A percentile compares a stretch with the other conserved stretches of the same genome.
Evolutionary conservation across 1,284 basidiomycete genomes (phyloP).

Genomic region (Schizophyllum commune): DNA sequence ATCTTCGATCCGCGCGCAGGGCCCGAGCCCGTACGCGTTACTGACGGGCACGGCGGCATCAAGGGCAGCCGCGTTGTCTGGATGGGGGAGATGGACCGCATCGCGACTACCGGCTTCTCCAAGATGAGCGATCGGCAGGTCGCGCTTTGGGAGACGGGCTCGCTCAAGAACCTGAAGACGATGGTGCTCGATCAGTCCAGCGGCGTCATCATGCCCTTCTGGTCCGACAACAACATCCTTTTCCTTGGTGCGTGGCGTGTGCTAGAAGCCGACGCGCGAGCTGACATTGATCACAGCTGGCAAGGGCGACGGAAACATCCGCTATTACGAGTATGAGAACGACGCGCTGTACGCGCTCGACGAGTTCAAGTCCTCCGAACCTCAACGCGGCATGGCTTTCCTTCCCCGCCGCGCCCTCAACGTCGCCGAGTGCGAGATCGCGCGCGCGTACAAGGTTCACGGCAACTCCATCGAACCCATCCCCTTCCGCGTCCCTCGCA

Average conservation of each 20-base stretch:
- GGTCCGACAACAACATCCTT: constrained; percentile 88
- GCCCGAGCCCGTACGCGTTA: constrained; percentile 69
- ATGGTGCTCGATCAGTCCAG: constrained; percentile 79
- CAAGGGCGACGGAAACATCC: constrained; percentile 88
- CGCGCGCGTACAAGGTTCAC: constrained; percentile 88
- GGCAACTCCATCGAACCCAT: constrained; percentile 44
- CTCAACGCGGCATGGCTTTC: constrained; percentile 96
- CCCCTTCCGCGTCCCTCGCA: constrained; percentile 31
- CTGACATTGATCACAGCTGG: constrained; percentile 40
- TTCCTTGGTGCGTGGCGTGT: constrained; percentile 64
- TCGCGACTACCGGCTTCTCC: constrained; percentile 82
- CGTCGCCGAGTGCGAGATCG: constrained; percentile 91
- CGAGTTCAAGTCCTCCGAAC: constrained; percentile 87
- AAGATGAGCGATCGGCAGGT: constrained; percentile 51
- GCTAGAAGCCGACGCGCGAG: neutral
- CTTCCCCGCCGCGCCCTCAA: constrained; percentile 85
- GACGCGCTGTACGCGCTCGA: constrained; percentile 77
- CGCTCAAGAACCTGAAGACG: constrained; percentile 69
- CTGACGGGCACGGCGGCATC: constrained; percentile 89
- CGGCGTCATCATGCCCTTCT: constrained; percentile 97
- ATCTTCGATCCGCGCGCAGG: constrained; percentile 86
- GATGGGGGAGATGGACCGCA: constrained; percentile 84
- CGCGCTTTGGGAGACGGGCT: constrained; percentile 77
- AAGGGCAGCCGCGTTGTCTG: constrained; percentile 88
- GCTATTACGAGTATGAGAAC: constrained; percentile 92